Evolutionary conservation across 176 grass and related monocot genomes (phyloP).

Genomic region (Aegilops speltoides): DNA sequence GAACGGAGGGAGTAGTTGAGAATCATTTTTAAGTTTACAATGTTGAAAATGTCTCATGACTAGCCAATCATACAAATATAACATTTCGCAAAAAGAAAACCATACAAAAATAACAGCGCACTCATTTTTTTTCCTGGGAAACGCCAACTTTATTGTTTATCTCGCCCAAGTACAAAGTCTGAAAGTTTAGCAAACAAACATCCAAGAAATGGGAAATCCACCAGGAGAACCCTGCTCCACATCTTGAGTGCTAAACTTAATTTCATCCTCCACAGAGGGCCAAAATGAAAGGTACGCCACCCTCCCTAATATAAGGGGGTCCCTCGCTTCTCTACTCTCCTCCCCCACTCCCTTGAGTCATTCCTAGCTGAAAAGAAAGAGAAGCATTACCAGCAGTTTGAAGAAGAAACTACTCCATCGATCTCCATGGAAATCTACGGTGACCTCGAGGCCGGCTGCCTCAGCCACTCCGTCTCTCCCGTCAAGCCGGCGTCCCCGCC

Average conservation of each 20-base stretch:
- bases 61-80: neutral
- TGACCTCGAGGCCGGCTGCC: slow-evolving; percentile 57
- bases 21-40: too few relatives aligned
- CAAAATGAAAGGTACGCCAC: neutral
- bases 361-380: neutral
- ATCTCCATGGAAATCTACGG: slow-evolving; percentile 33
- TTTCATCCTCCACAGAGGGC: neutral
- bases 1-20: too few relatives aligned
- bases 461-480: slow-evolving; percentile 22
- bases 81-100: neutral
- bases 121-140: too few relatives aligned
- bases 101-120: neutral
- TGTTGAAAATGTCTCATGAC: neutral
- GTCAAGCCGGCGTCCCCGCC: slow-evolving; percentile 34
- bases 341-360: neutral
- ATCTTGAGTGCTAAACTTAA: neutral
- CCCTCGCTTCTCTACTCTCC: neutral
- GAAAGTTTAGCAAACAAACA: neutral
- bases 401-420: neutral
- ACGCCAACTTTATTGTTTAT: neutral
- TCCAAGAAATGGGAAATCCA: neutral
- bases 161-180: neutral
- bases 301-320: slow-evolving; percentile 27
- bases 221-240: too few relatives aligned
- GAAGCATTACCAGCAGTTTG: neutral